phyloP scores from a whole-genome alignment of 495 filamentous ascomycete genomes.

The Hypoxylon perforatum region DNA sequence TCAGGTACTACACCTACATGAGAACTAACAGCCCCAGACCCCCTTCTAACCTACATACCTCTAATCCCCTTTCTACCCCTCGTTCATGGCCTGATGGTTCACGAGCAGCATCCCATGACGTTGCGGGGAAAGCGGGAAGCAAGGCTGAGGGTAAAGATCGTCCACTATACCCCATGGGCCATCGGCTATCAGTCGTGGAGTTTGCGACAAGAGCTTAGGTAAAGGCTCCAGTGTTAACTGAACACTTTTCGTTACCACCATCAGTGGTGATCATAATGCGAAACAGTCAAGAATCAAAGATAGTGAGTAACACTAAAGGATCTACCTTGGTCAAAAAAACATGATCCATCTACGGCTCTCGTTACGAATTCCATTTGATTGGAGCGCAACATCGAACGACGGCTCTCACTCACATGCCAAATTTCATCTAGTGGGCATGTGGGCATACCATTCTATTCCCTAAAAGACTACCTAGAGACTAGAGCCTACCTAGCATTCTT shows the following conservation, averaged over 20 bases:
- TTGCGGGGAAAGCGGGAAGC: conserved; percentile 22
- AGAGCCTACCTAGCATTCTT: background rate
- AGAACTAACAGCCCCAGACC: conserved; percentile 15
- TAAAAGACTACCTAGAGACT: background rate
- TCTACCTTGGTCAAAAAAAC: too few relatives aligned
- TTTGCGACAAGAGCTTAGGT: too few relatives aligned
- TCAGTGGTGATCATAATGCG: too few relatives aligned
- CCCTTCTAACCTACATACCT: conserved; percentile 9
- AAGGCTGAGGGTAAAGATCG: conserved; percentile 29
- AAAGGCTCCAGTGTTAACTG: too few relatives aligned
- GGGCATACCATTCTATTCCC: background rate
- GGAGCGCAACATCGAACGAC: too few relatives aligned
- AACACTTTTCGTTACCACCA: too few relatives aligned
- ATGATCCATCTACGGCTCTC: too few relatives aligned
- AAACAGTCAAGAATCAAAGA: too few relatives aligned
- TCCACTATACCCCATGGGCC: conserved; percentile 13
- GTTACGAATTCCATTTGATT: too few relatives aligned
- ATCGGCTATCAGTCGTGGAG: background rate
- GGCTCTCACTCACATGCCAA: too few relatives aligned
- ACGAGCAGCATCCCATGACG: conserved; percentile 31
- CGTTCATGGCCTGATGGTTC: conserved; percentile 34
- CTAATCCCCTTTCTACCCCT: conserved; percentile 20
- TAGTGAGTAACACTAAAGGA: too few relatives aligned
- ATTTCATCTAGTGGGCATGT: background rate
- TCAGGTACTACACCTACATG: conserved; percentile 6